Evolutionary conservation across 1,284 basidiomycete genomes (phyloP), one percentile per base, ranked within the genome.

Genomic region (Pseudomicrostroma phylloplanum): DNA sequence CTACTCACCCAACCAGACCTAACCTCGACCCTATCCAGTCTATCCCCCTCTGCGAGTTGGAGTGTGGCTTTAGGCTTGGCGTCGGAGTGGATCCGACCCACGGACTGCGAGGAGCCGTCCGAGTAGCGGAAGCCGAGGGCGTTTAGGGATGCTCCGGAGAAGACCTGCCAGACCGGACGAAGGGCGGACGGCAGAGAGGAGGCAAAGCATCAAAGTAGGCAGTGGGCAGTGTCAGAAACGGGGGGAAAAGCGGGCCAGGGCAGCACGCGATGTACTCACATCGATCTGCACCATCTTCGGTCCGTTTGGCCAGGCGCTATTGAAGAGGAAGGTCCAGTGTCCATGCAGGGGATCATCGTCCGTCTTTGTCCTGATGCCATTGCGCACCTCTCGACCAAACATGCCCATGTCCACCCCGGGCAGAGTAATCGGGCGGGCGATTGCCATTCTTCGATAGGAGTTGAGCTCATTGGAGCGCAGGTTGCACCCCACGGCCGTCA

Each of bases 401-500:
- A 8, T 6, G 7, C 13, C 25, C 25, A 54, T 3, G 21, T 54
- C 25, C 51, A 54, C 51, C 13, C 51, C 51, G 6, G 51, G 51
- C 7, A 54, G 2, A 15, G 15, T 15, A 6, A 54, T 15, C 17
- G 51, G 17, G 21, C 25, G n/a, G 3, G 51, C 51, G 13, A 54
- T 21, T 15, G 21, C 51, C 51, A 54, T 54, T 15, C 51, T 19
- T 6, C 51, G n/a, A 25, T 54, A 54, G 21, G 51, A 54, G 51
- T 54, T 25, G 17, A 69, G 30, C 40, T 66, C 59, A 7, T 59
- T 64, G 48, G 69, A 64, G 1, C 67, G 63, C 67, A 71, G 64
- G 42, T 71, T 71, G 58, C 67, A 69, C 7, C 30, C 69, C 13
- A 69, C 13, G 12, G 60, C 64, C 12, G 60, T 71, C 41, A 71